Conservation (phyloP, 495 filamentous ascomycete genomes). For the Bryoglossum gracile region DNA sequence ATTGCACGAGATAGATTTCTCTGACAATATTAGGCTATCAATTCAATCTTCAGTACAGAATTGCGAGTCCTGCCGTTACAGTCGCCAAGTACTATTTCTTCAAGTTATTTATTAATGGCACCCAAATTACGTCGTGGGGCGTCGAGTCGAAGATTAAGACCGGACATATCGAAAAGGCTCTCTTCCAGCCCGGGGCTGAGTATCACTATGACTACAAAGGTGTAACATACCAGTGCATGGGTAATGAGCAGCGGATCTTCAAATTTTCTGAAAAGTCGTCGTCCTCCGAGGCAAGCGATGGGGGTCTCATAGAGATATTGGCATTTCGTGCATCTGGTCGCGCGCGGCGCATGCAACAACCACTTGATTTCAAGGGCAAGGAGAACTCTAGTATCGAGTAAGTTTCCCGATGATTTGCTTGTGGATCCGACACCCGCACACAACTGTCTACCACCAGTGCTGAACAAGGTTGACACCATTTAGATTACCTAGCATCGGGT, state of each 20-base stretch:
- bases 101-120: slow-evolving; percentile 44
- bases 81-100: slow-evolving; percentile 38
- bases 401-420: too few species aligned
- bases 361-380: slow-evolving; percentile 27
- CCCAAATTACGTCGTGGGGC: slow-evolving; percentile 40
- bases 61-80: slow-evolving; percentile 29
- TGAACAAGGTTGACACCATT: too few species aligned
- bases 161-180: slow-evolving; percentile 35
- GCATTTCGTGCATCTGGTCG: slow-evolving; percentile 40
- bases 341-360: slow-evolving; percentile 26
- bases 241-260: slow-evolving; percentile 20
- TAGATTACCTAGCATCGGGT: slow-evolving; percentile 38
- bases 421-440: too few species aligned
- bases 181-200: slow-evolving; percentile 34
- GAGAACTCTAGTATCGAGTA: slow-evolving; percentile 39
- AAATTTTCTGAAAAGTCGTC: slow-evolving; percentile 11
- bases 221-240: slow-evolving; percentile 19
- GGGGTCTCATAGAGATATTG: slow-evolving; percentile 44
- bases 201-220: slow-evolving; percentile 19
- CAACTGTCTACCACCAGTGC: too few species aligned
- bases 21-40: slow-evolving; percentile 31
- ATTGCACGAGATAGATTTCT: neutral
- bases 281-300: slow-evolving; percentile 37
- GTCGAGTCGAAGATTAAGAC: slow-evolving; percentile 27
- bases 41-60: slow-evolving; percentile 38